Base-by-base conservation (phyloP, 805 yeast genomes). In the Tetrapisispora taiwanensis region DNA sequence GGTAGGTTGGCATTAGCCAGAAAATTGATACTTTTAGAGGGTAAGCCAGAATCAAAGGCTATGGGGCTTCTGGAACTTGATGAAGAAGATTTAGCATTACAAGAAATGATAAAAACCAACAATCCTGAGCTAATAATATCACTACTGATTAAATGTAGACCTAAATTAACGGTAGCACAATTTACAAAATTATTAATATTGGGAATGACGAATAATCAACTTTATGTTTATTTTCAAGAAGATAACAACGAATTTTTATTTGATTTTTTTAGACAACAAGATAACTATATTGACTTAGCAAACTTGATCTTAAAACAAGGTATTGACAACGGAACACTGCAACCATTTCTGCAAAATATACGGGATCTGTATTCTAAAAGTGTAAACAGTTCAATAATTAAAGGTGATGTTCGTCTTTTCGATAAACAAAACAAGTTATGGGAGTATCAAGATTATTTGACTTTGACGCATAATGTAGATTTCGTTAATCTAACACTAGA, bases 1-100 rank as follows among this genome's bases (percentile, higher is more conserved):
- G 97, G 97, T 1, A 69, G 97, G 24, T 59, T 73, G 10, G 68
- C 71, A 20, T 63, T 92, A 19, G 81, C 95, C 31, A 76, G 81
- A 43, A 67, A 73, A 36, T 61, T 92, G n/a, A 70, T 84, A 12
- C 73, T 78, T 40, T 62, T 78, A 46, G 97, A 92, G 56, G 81
- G 53, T 1, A 54, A 66, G 13, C 72, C 82, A 0, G 66, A 70
- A 7, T 72, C 75, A 45, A 84, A 82, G 49, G 74, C 87, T 1
- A 74, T 78, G 10, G 68, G 81, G 41, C 69, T 86, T 31, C 59
- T 87, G 20, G 78, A 75, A 19, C 79, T 85, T 71, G 87, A 84
- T 37, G 88, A 85, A 52, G 69, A 76, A 36, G 83, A 76, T 45
- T 58, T 75, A 37, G 95, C 95, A 0, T 59, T 88, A 33, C 59